A percentile compares a stretch with the other conserved stretches of the same genome.
phyloP scores from a whole-genome alignment of 2,329 filamentous ascomycete genomes.

The Clonostachys byssicola region DNA sequence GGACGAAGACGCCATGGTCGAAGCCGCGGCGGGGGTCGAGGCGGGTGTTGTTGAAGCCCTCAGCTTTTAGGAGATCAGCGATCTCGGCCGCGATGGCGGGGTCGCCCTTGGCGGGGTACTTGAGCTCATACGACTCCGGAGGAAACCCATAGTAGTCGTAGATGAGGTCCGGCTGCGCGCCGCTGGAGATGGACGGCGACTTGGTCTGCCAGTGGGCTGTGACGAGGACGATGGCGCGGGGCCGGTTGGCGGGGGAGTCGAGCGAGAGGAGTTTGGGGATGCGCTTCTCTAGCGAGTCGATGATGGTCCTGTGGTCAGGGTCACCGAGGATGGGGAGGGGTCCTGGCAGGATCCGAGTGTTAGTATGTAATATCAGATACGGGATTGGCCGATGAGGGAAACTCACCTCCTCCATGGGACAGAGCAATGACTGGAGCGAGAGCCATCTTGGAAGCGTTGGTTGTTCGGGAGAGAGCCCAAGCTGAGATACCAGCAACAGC shows the following conservation, averaged over 20 bases:
- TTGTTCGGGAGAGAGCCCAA: conserved; percentile 1
- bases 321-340: conserved; percentile 56
- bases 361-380: background rate
- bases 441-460: conserved; percentile 22
- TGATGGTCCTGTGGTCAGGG: conserved; percentile 43
- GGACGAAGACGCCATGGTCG: conserved; percentile 60
- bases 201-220: conserved; percentile 54
- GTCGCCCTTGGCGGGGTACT: conserved; percentile 52
- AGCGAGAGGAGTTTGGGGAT: conserved; percentile 53
- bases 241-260: conserved; percentile 40
- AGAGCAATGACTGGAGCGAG: conserved; percentile 40
- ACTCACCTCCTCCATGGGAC: conserved; percentile 42
- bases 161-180: conserved; percentile 36
- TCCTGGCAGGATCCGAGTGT: conserved; percentile 19
- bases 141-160: conserved; percentile 61
- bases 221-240: conserved; percentile 48
- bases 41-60: conserved; percentile 33
- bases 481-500: background rate
- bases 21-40: conserved; percentile 39
- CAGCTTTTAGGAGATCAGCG: conserved; percentile 33
- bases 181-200: conserved; percentile 46
- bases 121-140: conserved; percentile 45
- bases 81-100: conserved; percentile 47
- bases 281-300: conserved; percentile 43
- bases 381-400: background rate